These are phyloP conservation scores for Yamadazyma atlantica DNA, from an alignment of 1,139 yeast species.

Conservation along the genomic window DNA sequence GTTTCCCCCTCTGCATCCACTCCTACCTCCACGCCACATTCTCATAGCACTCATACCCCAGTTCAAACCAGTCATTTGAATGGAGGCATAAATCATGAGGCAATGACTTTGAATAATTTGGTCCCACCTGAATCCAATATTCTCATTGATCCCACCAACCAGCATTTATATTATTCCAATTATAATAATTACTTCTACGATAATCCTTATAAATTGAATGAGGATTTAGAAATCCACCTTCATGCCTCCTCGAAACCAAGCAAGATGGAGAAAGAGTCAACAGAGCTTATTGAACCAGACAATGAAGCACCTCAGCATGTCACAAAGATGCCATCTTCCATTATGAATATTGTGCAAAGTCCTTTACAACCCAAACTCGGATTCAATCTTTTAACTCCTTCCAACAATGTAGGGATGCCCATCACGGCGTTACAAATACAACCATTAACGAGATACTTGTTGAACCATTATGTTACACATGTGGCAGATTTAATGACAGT, in stretches of 20 bases:
- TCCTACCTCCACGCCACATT: slow-evolving; percentile 8
- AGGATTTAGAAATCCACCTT: slow-evolving; percentile 44
- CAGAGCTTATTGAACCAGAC: slow-evolving; percentile 42
- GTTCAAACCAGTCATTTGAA: slow-evolving; percentile 15
- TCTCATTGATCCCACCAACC: slow-evolving; percentile 37
- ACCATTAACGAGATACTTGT: slow-evolving; percentile 66
- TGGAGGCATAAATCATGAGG: neutral
- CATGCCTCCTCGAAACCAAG: slow-evolving; percentile 33
- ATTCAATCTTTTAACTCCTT: slow-evolving; percentile 30
- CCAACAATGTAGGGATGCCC: slow-evolving; percentile 45
- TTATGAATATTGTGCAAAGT: slow-evolving; percentile 49
- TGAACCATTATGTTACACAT: slow-evolving; percentile 72
- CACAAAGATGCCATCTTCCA: slow-evolving; percentile 43
- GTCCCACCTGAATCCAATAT: slow-evolving; percentile 18
- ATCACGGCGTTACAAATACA: slow-evolving; percentile 61
- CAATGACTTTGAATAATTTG: neutral
- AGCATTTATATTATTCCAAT: slow-evolving; percentile 40
- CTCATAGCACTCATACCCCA: slow-evolving; percentile 8
- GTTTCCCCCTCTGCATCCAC: slow-evolving; percentile 8
- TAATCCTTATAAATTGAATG: slow-evolving; percentile 43
- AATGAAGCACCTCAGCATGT: slow-evolving; percentile 30
- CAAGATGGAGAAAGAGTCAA: slow-evolving; percentile 29
- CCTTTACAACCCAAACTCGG: slow-evolving; percentile 47
- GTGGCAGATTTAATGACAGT: slow-evolving; percentile 91
- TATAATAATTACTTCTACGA: slow-evolving; percentile 43